A percentile compares a stretch with the other conserved stretches of the same genome.
Evolutionary conservation across 257 asterid genomes (phyloP).

Genomic region (Capsicum chinense): DNA sequence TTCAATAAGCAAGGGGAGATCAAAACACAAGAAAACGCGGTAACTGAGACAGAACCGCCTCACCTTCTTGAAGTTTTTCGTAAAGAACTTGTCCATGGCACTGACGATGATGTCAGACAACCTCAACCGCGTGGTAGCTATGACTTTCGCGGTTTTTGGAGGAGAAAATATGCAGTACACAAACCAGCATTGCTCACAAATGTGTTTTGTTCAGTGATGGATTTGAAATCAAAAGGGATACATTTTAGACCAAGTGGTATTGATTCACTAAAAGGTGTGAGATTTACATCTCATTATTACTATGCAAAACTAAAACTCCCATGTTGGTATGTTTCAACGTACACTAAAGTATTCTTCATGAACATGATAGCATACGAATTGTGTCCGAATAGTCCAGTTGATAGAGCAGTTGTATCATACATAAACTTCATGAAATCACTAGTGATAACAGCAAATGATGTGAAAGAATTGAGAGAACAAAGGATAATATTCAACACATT

Average conservation of each 20-base stretch:
- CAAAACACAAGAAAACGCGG: not conserved
- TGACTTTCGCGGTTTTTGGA: not conserved
- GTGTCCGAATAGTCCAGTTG: not conserved
- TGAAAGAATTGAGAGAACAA: slow-evolving; percentile 40
- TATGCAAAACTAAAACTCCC: slow-evolving; percentile 40
- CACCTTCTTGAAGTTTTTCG: not conserved
- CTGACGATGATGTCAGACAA: not conserved
- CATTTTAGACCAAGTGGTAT: slow-evolving; percentile 28
- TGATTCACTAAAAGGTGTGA: slow-evolving; percentile 29
- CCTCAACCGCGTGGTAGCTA: not conserved
- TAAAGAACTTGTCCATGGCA: not conserved
- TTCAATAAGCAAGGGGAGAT: not conserved
- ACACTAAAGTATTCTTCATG: slow-evolving; percentile 28
- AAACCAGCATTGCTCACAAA: not conserved
- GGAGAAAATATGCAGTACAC: not conserved
- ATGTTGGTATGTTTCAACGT: not conserved
- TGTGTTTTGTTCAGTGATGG: slow-evolving; percentile 35
- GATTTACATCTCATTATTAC: slow-evolving; percentile 31
- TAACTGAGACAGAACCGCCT: not conserved
- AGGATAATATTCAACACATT: slow-evolving; percentile 35
- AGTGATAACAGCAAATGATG: slow-evolving; percentile 36
- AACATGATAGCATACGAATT: slow-evolving; percentile 48
- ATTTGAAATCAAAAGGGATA: slow-evolving; percentile 50
- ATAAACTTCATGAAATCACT: slow-evolving; percentile 46
- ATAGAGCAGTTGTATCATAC: slow-evolving; percentile 26